These are phyloP conservation scores for Talaromyces amestolkiae DNA, from an alignment of 2,329 filamentous ascomycete species.

Conservation along the genomic window DNA sequence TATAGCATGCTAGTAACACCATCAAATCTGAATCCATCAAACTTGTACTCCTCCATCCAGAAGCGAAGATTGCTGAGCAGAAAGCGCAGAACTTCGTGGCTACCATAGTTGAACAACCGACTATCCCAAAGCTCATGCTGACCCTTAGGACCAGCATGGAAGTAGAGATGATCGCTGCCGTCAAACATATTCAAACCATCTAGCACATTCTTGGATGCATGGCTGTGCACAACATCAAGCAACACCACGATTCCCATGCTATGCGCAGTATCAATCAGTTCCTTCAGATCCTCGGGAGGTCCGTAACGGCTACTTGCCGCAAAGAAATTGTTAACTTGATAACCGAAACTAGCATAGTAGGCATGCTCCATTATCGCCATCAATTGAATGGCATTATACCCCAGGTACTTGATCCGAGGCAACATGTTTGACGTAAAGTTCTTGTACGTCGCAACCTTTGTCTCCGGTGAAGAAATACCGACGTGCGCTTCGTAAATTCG, in stretches of 20 bases:
- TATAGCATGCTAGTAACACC: conserved; percentile 99
- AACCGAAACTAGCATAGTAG: conserved; percentile 98
- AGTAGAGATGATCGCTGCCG: conserved; percentile 91
- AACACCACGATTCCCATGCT: conserved; percentile 85
- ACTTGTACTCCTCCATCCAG: conserved; percentile 98
- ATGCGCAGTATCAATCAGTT: conserved; percentile 93
- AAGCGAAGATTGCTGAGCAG: conserved; percentile 91
- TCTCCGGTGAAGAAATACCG: conserved; percentile 89
- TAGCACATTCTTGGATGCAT: conserved; percentile 94
- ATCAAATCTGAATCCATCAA: conserved; percentile 97
- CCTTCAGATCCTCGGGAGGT: conserved; percentile 88
- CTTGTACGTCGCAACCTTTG: conserved; percentile 88
- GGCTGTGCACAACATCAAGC: conserved; percentile 94
- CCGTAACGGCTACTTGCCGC: conserved; percentile 95
- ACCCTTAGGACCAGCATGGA: conserved; percentile 82
- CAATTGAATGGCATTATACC: conserved; percentile 96
- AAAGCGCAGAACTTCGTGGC: conserved; percentile 93
- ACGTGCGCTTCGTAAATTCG: conserved; percentile 99
- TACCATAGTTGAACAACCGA: conserved; percentile 93
- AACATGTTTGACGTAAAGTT: conserved; percentile 93
- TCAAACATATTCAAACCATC: conserved; percentile 97
- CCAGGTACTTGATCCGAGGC: conserved; percentile 81
- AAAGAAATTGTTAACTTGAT: conserved; percentile 99
- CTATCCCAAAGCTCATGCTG: conserved; percentile 94
- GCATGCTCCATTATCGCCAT: conserved; percentile 99